Base-by-base conservation (phyloP, 1,139 yeast species). In the Diutina scorzettiae region DNA sequence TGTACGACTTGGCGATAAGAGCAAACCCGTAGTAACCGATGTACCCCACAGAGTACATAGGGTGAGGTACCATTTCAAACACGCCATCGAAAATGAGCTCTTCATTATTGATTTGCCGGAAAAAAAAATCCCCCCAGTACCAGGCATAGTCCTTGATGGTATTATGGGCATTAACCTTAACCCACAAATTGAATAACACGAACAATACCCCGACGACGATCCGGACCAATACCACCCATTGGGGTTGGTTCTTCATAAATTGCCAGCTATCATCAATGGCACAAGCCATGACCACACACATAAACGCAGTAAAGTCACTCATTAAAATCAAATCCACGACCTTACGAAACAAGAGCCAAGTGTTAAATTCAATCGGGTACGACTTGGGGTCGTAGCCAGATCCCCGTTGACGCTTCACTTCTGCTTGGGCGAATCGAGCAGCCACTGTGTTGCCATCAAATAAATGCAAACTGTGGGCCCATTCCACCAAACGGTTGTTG, bases 71-170 rank as follows among this genome's bases (percentile, higher is more conserved):
- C 73, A 85, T 74, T 59, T 85, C 94, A 58, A 84, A 85, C 9
- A 85, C 95, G 40, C 95, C 95, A 57, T 86, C 95, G 60, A 85
- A 85, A 28, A 85, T 81, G 53, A 85, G 71, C 48, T 82, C 81
- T 54, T 80, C 77, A 51, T 84, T 78, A 51, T 70, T 72, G 51
- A 77, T 85, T 56, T 84, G 82, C 47, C 89, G 71, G 61, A 82
- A 83, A 69, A 85, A 85, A 63, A 85, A 85, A 58, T 85, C 95
- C 27, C 95, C 95, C 95, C 95, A 85, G 60, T 85, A 85, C 95
- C 95, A 85, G 11, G 95, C 95, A 56, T 79, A 86, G 58, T 85
- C 95, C 56, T 85, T 84, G 44, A 85, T 89, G 20, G 86, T 89
- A 50, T 87, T 73, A 57, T 85, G 95, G 31, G 95, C 95, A 59